Conservation (phyloP, 345 rosid genomes). For the Conringia planisiliqua region DNA sequence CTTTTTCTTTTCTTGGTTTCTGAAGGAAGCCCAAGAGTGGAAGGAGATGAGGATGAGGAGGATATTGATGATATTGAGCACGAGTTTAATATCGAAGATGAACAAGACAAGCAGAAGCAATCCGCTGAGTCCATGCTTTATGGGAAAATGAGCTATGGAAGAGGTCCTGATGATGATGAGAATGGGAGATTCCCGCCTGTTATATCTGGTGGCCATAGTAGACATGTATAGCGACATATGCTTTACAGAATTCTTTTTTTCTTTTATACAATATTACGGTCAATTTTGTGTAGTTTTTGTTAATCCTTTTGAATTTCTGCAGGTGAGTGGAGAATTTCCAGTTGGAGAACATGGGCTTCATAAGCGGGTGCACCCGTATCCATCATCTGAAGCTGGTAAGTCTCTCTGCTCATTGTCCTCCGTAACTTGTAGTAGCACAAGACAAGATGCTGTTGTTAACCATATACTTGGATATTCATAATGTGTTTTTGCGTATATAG, state of each 20-base stretch:
- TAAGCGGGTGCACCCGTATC: conserved; percentile 90
- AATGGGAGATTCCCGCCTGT: conserved; percentile 62
- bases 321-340: conserved; percentile 96
- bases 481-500: not conserved
- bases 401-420: not conserved
- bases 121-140: conserved; percentile 85
- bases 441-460: not conserved
- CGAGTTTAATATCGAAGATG: conserved; percentile 86
- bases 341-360: conserved; percentile 78
- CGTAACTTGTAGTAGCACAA: not conserved
- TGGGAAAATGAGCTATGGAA: conserved; percentile 95
- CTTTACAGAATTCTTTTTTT: not conserved
- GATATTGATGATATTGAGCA: conserved; percentile 90
- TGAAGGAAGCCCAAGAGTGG: conserved; percentile 84
- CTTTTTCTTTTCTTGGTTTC: not conserved
- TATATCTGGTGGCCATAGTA: conserved; percentile 56
- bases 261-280: not conserved
- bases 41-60: conserved; percentile 96
- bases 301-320: not conserved
- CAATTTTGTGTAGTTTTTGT: not conserved
- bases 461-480: not conserved
- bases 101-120: conserved; percentile 56
- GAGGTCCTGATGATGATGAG: conserved; percentile 93
- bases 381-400: conserved; percentile 74
- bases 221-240: conserved; percentile 47